Percentiles rank a stretch among this genome's conserved stretches.
These are phyloP conservation scores for Suillus fuscotomentosus DNA, from an alignment of 768 basidiomycete genomes.

Conservation along the genomic window DNA sequence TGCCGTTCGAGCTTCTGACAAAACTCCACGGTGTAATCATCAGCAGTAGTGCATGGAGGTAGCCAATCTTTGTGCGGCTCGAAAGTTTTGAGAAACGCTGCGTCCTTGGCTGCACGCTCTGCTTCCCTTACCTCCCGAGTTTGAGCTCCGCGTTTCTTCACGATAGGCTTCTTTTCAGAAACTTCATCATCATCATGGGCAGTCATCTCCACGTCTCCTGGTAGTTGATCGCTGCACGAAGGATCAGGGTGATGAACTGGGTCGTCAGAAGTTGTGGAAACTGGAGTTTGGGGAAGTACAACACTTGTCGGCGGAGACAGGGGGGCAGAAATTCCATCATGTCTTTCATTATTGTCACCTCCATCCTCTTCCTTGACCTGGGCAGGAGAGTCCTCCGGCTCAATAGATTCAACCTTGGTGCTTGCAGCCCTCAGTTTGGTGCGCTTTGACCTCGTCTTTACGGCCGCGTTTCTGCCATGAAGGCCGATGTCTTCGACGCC, in stretches of 20 bases:
- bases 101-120: constrained; percentile 40
- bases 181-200: constrained; percentile 22
- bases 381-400: constrained; percentile 35
- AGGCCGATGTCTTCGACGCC: constrained; percentile 67
- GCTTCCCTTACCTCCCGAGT: constrained; percentile 46
- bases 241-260: constrained; percentile 3
- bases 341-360: constrained; percentile 9
- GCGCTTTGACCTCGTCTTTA: constrained; percentile 35
- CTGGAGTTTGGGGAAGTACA: constrained; percentile 19
- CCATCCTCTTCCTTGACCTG: constrained; percentile 49
- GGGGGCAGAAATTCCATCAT: constrained; percentile 8
- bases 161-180: constrained; percentile 34
- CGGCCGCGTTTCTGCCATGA: constrained; percentile 41
- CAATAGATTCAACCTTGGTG: constrained; percentile 41
- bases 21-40: constrained; percentile 86
- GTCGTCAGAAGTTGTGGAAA: constrained; percentile 13
- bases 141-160: constrained; percentile 40
- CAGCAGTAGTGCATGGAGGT: constrained; percentile 64
- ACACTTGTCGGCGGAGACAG: constrained; percentile 31
- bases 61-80: constrained; percentile 77
- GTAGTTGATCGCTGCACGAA: constrained; percentile 6
- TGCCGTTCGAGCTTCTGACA: constrained; percentile 85
- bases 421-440: constrained; percentile 42
- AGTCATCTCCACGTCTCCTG: constrained; percentile 9
- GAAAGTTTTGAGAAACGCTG: constrained; percentile 66